Conservation (phyloP, 129 eudicot species). For the Helianthus annuus region DNA sequence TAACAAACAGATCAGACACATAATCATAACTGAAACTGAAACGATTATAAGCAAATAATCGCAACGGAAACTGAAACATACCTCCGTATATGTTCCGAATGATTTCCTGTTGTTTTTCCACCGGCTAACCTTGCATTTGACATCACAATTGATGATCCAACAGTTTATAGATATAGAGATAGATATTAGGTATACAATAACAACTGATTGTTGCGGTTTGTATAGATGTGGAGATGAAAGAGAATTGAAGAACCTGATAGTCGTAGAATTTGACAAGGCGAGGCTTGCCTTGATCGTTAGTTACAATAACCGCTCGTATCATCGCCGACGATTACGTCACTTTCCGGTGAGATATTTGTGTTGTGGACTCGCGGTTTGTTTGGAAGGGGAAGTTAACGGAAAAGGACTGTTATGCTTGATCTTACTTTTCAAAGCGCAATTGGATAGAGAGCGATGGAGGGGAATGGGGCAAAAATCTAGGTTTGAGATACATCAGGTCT, state of each 20-base stretch:
- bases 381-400: no score
- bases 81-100: conserved; percentile 72
- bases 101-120: conserved; percentile 91
- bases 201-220: background rate
- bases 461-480: no score
- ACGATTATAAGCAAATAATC: background rate
- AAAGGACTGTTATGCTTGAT: background rate
- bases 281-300: conserved; percentile 86
- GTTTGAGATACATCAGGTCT: no score
- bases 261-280: conserved; percentile 89
- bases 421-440: background rate
- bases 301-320: conserved; percentile 79
- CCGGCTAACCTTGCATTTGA: conserved; percentile 51
- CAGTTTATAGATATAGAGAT: conserved; percentile 7
- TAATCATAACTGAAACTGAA: conserved; percentile 5
- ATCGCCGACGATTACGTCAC: conserved; percentile 38
- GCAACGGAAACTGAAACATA: conserved; percentile 19
- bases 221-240: conserved; percentile 1
- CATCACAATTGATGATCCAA: conserved; percentile 23
- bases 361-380: no score
- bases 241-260: conserved; percentile 46
- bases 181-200: background rate
- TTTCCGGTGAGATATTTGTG: conserved; percentile 18
- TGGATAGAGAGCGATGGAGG: no score
- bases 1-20: conserved; percentile 4